These are phyloP conservation scores for Calcarisporium arbuscula DNA, from an alignment of 2,329 filamentous ascomycete genomes.

Conservation along the genomic window DNA sequence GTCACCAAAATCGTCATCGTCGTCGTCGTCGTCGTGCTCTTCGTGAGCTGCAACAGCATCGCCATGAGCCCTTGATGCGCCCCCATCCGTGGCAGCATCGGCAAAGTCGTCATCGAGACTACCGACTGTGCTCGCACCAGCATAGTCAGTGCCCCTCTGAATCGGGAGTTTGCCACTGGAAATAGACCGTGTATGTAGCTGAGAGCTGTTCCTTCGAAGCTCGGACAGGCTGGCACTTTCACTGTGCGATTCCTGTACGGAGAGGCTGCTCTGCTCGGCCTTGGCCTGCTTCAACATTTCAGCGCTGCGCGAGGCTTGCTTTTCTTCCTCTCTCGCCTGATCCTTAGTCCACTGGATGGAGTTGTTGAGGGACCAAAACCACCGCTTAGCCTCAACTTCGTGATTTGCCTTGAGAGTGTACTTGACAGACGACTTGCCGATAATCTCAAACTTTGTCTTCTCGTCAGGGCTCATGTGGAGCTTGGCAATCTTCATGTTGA, in stretches of 20 bases:
- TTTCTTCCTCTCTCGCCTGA: slow-evolving; percentile 86
- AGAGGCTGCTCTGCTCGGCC: slow-evolving; percentile 58
- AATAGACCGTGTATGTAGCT: slow-evolving; percentile 28
- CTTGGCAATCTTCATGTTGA: slow-evolving; percentile 96
- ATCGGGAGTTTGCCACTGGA: slow-evolving; percentile 20
- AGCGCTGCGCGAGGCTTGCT: slow-evolving; percentile 64
- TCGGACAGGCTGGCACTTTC: slow-evolving; percentile 48
- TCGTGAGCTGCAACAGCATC: slow-evolving; percentile 15
- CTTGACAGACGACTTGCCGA: slow-evolving; percentile 96
- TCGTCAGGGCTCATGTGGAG: slow-evolving; percentile 95
- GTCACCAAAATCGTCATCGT: slow-evolving; percentile 67
- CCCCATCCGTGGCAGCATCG: slow-evolving; percentile 41
- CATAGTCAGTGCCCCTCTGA: slow-evolving; percentile 29
- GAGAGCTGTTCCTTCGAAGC: slow-evolving; percentile 29
- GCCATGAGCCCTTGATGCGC: slow-evolving; percentile 27
- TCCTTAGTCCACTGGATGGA: slow-evolving; percentile 98
- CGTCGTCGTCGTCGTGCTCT: slow-evolving; percentile 48
- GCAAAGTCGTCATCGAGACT: slow-evolving; percentile 47
- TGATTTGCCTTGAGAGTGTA: slow-evolving; percentile 98
- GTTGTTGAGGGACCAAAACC: slow-evolving; percentile 99
- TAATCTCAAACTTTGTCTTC: slow-evolving; percentile 96
- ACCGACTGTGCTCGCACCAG: slow-evolving; percentile 37
- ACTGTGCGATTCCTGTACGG: slow-evolving; percentile 40
- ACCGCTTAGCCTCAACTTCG: slow-evolving; percentile 94
- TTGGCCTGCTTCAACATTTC: slow-evolving; percentile 75